Conservation (phyloP, 768 basidiomycete genomes). For the Kwoniella shandongensis region DNA sequence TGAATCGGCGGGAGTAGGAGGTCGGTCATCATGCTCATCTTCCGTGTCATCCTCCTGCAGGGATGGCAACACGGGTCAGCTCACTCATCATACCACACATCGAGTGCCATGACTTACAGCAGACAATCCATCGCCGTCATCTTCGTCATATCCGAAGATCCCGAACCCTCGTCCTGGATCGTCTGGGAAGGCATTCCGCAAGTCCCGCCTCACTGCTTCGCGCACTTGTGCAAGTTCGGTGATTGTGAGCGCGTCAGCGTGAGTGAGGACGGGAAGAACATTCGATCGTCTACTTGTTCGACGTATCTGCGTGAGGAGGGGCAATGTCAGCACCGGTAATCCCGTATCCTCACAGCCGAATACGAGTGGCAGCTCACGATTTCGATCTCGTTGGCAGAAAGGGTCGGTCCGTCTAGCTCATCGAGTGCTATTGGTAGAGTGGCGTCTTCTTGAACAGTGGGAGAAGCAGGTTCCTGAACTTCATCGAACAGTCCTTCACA, state of each 20-base stretch:
- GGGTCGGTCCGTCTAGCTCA: neutral
- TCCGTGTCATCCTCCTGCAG: neutral
- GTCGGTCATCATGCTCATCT: constrained; percentile 3
- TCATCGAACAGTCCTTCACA: constrained; percentile 29
- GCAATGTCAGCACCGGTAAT: neutral
- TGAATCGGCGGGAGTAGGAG: constrained; percentile 7
- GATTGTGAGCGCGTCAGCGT: constrained; percentile 31
- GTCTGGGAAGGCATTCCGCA: constrained; percentile 13
- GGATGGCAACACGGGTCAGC: neutral
- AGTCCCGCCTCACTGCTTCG: constrained; percentile 24
- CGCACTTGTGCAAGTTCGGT: constrained; percentile 25
- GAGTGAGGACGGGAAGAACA: constrained; percentile 39
- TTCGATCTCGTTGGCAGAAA: constrained; percentile 23
- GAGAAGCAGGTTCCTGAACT: neutral
- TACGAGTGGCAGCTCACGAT: constrained; percentile 25
- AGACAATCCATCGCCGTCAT: constrained; percentile 5
- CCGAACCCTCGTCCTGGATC: constrained; percentile 34
- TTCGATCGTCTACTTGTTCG: constrained; percentile 26
- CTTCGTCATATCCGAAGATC: constrained; percentile 25
- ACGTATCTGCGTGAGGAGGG: constrained; percentile 25
- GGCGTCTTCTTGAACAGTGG: neutral
- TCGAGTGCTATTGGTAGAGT: too few species aligned
- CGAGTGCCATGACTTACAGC: neutral
- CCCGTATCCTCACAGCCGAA: neutral
- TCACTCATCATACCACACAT: neutral